Conservation (phyloP, 495 filamentous ascomycete species). For the Podospora australis region DNA sequence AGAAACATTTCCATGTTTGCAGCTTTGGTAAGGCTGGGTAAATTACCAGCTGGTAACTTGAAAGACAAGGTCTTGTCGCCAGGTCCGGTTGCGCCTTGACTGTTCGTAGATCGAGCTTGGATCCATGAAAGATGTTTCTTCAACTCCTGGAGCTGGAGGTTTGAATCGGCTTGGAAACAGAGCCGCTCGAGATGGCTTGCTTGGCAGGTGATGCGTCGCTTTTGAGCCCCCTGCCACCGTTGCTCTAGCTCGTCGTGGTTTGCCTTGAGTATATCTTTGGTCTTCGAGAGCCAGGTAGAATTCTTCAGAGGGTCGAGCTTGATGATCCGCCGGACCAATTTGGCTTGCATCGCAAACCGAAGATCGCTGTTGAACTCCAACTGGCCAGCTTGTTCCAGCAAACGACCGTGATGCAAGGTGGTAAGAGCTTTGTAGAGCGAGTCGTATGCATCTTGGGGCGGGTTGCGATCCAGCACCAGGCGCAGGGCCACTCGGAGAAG, state of each 20-base stretch:
- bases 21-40: not conserved
- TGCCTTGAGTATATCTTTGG: not conserved
- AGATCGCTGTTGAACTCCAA: conserved; percentile 23
- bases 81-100: not conserved
- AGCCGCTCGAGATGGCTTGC: not conserved
- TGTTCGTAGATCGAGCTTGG: not conserved
- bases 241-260: not conserved
- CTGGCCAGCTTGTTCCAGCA: conserved; percentile 29
- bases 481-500: conserved; percentile 53
- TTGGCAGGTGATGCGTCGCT: not conserved
- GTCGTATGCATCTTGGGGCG: conserved; percentile 3
- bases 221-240: conserved; percentile 11
- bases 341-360: conserved; percentile 42
- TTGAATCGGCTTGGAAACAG: conserved; percentile 6
- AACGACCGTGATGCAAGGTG: conserved; percentile 39
- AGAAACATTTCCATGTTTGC: not conserved
- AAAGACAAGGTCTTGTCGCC: conserved; percentile 5
- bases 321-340: conserved; percentile 40
- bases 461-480: conserved; percentile 15
- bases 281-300: not conserved
- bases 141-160: conserved; percentile 6
- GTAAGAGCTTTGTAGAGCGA: conserved; percentile 52
- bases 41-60: not conserved
- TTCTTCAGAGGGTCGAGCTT: conserved; percentile 31
- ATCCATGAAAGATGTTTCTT: conserved; percentile 7